Evolutionary conservation across 2,329 filamentous ascomycete genomes (phyloP), one percentile per base, ranked within the genome.

Genomic region (Dactylonectria estremocensis): DNA sequence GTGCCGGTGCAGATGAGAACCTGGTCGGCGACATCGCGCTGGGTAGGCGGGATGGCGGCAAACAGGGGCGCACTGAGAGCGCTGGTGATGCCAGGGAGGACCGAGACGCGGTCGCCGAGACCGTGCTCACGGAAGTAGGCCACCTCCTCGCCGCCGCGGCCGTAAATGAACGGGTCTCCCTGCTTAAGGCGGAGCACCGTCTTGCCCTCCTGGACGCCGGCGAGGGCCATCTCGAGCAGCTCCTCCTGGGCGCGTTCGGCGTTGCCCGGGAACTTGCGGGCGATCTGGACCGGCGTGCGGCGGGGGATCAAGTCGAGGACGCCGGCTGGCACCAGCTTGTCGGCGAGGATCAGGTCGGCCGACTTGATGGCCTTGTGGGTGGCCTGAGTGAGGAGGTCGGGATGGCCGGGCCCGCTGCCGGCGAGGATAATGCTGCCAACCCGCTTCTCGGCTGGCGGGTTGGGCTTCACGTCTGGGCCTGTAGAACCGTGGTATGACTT

Each of bases 1-100:
- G 96, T 99, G 0, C 96, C 96, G 0, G 96, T 99, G 82, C 96
- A 98, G n/a, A 99, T 89, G 28, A 99, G 87, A 0, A 99, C 91
- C 80, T 98, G 95, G 77, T 99, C 96, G 3, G 94, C 92, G 0
- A 97, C 93, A 50, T 93, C 93, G 5, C 96, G 88, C 82, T 98
- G 95, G 1, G 96, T 99, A 0, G 92, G 87, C 2, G 96, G 95
- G 35, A 99, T 93, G 7, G 87, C 90, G 0, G 95, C 95, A 78
- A 98, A 97, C 3, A 99, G 85, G 1, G 95, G 94, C 10, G 95
- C 96, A 64, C 90, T 92, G 43, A 99, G 84, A 1, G 95, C 94
- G 75, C 92, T 95, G 0, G 96, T 98, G 49, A 99, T 92, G 1
- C 96, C 96, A 0, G 96, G 96, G 2, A 99, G 84, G 0, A 99